Base-by-base conservation (phyloP, 768 basidiomycete genomes). In the Rhodotorula kratochvilovae region DNA sequence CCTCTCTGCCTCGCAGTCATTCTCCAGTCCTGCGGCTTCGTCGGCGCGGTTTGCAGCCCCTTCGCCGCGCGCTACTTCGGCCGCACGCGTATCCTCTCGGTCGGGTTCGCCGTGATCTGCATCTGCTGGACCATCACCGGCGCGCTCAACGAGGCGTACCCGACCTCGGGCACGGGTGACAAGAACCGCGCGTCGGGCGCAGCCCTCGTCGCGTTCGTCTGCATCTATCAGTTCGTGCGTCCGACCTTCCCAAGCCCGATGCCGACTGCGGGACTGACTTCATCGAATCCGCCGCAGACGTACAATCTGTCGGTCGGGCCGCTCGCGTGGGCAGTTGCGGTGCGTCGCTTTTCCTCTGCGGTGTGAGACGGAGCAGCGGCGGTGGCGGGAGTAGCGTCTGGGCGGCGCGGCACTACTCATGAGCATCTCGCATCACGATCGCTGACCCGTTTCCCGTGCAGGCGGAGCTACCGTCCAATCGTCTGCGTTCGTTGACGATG, bases 381-480 rank as follows among this genome's bases (percentile, higher is more conserved):
- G 27, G 11, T 23, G n/a, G n/a, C n/a, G n/a, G n/a, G n/a, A n/a
- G n/a, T n/a, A n/a, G n/a, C n/a, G n/a, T n/a, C n/a, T n/a, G n/a
- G n/a, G n/a, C n/a, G n/a, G n/a, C n/a, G n/a, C n/a, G n/a, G n/a
- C n/a, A n/a, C n/a, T n/a, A n/a, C n/a, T n/a, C n/a, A n/a, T n/a
- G n/a, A n/a, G n/a, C 39, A 6, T 39, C 39, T 39, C 39, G 6
- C 39, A 39, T 39, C 27, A n/a, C n/a, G 6, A 27, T 15, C 10
- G 23, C 50, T 51, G 45, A 46, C 15, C 19, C 17, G 21, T 5
- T 46, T 13, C 39, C 39, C 45, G 16, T n/a, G 15, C 27, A 51
- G 50, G 74, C 73, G 19, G 74, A 75, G 53, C 56, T 75, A n/a
- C 71, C 74, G 5, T 57, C 61, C 11, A 73, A 75, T 39, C 66